A percentile compares a stretch with the other conserved stretches of the same genome.
Evolutionary conservation across 2,329 filamentous ascomycete genomes (phyloP).

Genomic region (Exophiala dermatitidis): DNA sequence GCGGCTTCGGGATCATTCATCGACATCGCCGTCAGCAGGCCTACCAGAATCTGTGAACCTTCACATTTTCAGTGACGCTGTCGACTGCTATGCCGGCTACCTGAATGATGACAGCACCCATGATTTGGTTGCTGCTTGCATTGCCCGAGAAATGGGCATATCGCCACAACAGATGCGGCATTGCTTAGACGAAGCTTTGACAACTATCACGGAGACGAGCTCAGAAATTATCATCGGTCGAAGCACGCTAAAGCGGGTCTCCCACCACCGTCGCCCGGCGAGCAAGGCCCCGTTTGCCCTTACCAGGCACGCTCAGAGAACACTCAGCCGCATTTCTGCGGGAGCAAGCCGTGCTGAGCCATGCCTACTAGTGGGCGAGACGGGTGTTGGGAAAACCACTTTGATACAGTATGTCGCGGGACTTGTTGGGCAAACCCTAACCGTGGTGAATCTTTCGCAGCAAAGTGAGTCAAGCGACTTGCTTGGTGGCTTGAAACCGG

Average conservation of each 20-base stretch:
- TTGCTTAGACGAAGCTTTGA: constrained; percentile 63
- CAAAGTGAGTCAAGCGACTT: constrained; percentile 97
- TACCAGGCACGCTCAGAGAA: constrained; percentile 72
- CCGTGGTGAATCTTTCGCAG: constrained; percentile 92
- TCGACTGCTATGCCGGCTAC: constrained; percentile 85
- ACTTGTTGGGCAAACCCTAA: constrained; percentile 74
- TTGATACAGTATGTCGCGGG: constrained; percentile 88
- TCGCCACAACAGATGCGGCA: constrained; percentile 74
- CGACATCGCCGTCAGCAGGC: not conserved
- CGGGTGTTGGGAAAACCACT: constrained; percentile 95
- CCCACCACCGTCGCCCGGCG: constrained; percentile 34
- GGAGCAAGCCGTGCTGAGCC: constrained; percentile 81
- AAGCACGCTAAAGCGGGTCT: constrained; percentile 49
- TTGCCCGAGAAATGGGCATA: constrained; percentile 82
- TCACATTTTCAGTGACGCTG: constrained; percentile 84
- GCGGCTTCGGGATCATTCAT: constrained; percentile 45
- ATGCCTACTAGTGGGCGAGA: constrained; percentile 92
- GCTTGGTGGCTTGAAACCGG: constrained; percentile 90
- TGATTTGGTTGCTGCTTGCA: constrained; percentile 55
- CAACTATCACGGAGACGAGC: constrained; percentile 59
- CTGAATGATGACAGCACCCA: constrained; percentile 60
- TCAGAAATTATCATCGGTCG: constrained; percentile 58
- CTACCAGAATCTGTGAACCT: constrained; percentile 66
- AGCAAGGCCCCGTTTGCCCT: constrained; percentile 62
- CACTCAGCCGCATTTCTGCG: constrained; percentile 82